Evolutionary conservation across 2,329 filamentous ascomycete genomes (phyloP).

Genomic region (Penicillium sp.): DNA sequence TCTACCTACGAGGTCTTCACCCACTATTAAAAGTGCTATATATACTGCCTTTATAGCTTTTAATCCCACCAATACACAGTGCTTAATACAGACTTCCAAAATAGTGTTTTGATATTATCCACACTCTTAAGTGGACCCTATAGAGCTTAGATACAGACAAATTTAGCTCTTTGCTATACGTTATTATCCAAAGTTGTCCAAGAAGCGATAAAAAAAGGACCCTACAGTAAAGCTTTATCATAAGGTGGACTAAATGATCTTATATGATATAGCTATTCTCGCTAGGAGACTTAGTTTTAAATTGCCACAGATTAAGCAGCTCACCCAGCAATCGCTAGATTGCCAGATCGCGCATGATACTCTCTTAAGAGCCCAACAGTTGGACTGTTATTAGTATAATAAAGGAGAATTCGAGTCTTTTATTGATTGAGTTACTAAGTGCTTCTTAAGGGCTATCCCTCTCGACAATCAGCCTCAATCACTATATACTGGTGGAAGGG

Average conservation of each 20-base stretch:
- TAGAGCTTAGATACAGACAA: constrained; percentile 9
- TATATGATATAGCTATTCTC: constrained; percentile 12
- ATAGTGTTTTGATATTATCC: constrained; percentile 5
- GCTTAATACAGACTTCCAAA: constrained; percentile 9
- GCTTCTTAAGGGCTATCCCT: constrained; percentile 10
- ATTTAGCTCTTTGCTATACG: constrained; percentile 14
- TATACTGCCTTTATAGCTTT: constrained; percentile 1
- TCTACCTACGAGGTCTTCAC: no score
- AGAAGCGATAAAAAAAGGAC: constrained; percentile 5
- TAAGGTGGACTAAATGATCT: constrained; percentile 7
- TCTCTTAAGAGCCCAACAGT: constrained; percentile 14
- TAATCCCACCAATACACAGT: constrained; percentile 1
- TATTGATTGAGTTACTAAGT: constrained; percentile 7
- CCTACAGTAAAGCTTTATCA: constrained; percentile 5
- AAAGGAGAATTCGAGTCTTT: constrained; percentile 11
- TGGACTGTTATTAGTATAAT: constrained; percentile 11
- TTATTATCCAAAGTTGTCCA: constrained; percentile 8
- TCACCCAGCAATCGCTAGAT: constrained; percentile 12
- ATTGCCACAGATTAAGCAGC: constrained; percentile 8
- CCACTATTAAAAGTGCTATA: constrained; percentile 5
- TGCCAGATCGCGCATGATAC: constrained; percentile 11
- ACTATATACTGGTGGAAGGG: constrained; percentile 8
- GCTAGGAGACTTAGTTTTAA: constrained; percentile 12
- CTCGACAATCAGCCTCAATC: no score
- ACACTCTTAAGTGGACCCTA: constrained; percentile 1